Evolutionary conservation across 805 yeast species (phyloP).

Genomic region (Huiozyma sinensis): DNA sequence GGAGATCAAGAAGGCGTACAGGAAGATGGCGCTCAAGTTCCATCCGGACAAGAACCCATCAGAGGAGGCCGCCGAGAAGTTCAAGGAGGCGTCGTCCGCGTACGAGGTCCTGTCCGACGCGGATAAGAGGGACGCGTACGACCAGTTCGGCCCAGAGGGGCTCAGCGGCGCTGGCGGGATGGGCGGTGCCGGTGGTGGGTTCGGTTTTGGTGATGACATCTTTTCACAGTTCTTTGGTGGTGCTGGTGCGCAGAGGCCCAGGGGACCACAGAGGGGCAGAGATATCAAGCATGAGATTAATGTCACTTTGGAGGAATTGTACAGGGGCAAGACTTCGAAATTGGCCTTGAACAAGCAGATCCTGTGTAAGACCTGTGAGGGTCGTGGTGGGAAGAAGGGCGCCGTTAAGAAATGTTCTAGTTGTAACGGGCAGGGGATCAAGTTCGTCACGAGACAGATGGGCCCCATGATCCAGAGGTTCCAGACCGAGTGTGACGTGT

Average conservation of each 20-base stretch:
- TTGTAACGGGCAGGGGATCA: constrained; percentile 89
- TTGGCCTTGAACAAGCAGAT: constrained; percentile 89
- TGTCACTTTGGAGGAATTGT: constrained; percentile 85
- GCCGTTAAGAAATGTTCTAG: constrained; percentile 74
- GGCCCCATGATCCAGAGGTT: constrained; percentile 98
- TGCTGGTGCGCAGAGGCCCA: constrained; percentile 47
- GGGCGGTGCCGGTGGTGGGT: constrained; percentile 56
- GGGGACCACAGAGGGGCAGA: constrained; percentile 81
- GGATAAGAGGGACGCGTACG: constrained; percentile 82
- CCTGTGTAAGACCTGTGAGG: constrained; percentile 80
- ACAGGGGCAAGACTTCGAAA: constrained; percentile 88
- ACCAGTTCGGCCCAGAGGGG: constrained; percentile 89
- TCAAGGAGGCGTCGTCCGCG: constrained; percentile 82
- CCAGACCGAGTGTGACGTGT: constrained; percentile 86
- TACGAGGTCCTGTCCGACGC: constrained; percentile 81
- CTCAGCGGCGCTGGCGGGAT: constrained; percentile 67
- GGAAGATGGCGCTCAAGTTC: constrained; percentile 68
- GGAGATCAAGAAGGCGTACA: constrained; percentile 73
- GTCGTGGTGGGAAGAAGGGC: constrained; percentile 92
- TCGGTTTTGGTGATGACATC: constrained; percentile 30
- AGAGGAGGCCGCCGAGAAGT: constrained; percentile 90
- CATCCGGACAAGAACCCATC: constrained; percentile 74
- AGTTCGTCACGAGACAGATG: constrained; percentile 92
- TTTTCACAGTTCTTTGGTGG: constrained; percentile 78
- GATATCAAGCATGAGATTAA: constrained; percentile 83